These are phyloP conservation scores for Gynostemma pentaphyllum DNA, from an alignment of 306 rosid genomes.

Conservation along the genomic window DNA sequence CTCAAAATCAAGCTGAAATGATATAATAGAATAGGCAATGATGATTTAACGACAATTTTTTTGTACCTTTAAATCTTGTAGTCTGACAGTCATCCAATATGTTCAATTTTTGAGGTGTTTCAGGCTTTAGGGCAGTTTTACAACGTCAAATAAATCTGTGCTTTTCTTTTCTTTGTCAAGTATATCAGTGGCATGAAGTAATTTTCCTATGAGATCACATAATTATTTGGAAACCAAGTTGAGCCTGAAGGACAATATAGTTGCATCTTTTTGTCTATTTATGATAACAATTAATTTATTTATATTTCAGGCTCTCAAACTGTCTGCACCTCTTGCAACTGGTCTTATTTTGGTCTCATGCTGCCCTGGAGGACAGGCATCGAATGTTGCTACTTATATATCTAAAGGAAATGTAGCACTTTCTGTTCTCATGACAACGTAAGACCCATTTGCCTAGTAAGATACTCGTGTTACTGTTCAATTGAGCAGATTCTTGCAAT, in stretches of 20 bases:
- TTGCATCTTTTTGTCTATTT: neutral
- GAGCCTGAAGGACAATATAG: too few relatives aligned
- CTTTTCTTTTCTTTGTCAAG: neutral
- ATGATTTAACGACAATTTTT: neutral
- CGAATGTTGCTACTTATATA: conserved; percentile 91
- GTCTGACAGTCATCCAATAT: neutral
- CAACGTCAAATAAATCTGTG: too few relatives aligned
- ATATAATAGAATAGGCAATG: neutral
- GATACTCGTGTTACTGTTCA: conserved; percentile 5
- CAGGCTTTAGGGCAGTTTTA: too few relatives aligned
- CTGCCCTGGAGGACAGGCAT: conserved; percentile 99
- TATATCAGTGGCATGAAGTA: too few relatives aligned
- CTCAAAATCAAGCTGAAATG: conserved; percentile 7
- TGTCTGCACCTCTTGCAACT: conserved; percentile 89
- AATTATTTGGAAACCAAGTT: neutral
- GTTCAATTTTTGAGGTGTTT: neutral
- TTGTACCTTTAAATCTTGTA: too few relatives aligned
- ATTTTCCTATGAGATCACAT: too few relatives aligned
- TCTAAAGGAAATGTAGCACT: conserved; percentile 95
- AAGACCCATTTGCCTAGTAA: conserved; percentile 15
- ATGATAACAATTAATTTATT: conserved; percentile 10
- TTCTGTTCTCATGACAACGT: conserved; percentile 92
- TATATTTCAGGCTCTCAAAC: conserved; percentile 62
- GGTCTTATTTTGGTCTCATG: conserved; percentile 97
- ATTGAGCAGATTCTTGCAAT: neutral